phyloP scores from a whole-genome alignment of 176 grass and related monocot species.

The Poa annua region DNA sequence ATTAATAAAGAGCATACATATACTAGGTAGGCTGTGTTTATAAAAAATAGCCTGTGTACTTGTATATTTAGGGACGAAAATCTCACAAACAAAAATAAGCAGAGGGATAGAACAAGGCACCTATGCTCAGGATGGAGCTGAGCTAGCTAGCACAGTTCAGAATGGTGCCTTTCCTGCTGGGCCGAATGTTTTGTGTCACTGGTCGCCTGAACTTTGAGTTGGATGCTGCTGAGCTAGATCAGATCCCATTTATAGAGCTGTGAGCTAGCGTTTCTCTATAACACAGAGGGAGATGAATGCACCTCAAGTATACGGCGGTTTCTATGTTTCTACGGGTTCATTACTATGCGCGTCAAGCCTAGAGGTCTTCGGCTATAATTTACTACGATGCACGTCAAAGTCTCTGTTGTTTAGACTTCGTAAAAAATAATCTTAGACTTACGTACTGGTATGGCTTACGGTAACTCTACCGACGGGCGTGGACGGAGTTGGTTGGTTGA shows the following conservation, averaged over 20 bases:
- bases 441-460: too few relatives aligned
- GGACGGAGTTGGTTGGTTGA: too few relatives aligned
- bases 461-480: too few relatives aligned
- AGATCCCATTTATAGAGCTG: neutral
- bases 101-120: neutral
- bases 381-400: too few relatives aligned
- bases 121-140: neutral
- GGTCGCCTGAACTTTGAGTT: neutral
- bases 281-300: neutral
- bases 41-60: too few relatives aligned
- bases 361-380: neutral
- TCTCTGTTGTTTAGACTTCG: too few relatives aligned
- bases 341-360: too few relatives aligned
- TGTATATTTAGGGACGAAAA: too few relatives aligned
- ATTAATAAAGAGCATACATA: neutral
- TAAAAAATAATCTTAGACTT: too few relatives aligned
- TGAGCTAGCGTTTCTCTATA: neutral
- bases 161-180: neutral
- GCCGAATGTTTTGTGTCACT: neutral
- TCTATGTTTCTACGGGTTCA: too few relatives aligned
- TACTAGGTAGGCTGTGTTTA: too few relatives aligned
- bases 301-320: neutral
- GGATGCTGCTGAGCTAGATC: neutral
- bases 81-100: neutral
- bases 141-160: conserved; percentile 1